Base-by-base conservation (phyloP, 2,329 filamentous ascomycete genomes). In the Talaromyces piceae region DNA sequence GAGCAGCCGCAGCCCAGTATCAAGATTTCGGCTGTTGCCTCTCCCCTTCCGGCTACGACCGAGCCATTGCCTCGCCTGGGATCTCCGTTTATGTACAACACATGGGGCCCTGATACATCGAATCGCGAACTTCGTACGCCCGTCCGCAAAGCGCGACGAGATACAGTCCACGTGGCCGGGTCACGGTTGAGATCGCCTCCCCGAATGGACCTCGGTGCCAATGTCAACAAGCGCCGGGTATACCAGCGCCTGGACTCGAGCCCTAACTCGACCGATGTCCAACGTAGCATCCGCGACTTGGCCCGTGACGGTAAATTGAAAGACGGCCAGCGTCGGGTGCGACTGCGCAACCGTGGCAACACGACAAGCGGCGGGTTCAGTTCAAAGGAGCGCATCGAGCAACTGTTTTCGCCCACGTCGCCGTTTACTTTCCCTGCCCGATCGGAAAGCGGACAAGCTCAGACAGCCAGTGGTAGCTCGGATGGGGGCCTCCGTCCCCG, bases 311-410 rank as follows among this genome's bases (percentile, higher is more conserved):
- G 67, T 44, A 68, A 67, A 52, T 53, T 67, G 22, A 64, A 64
- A 25, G 75, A 80, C 53, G 70, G 77, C 49, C 74, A 79, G 57
- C 76, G 78, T 50, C 76, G 79, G 26, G 74, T 82, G 9, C 78
- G 82, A 23, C 75, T 81, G 28, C 77, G 81, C 37, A 81, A 76
- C 58, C 78, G 82, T 41, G 81, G 81, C 50, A 82, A 81, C 59
- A 84, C 80, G 44, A 73, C 79, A 22, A 77, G 80, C 46, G 51
- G 51, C 37, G 78, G 80, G 48, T 75, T 80, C 53, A 73, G 72
- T 55, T 73, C 73, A 25, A 71, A 74, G 47, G 74, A 58, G 66
- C 72, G 76, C 48, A 69, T 83, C 28, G 71, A 78, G 41, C 73
- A 75, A 51, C 67, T 82, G 3, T 81, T 82, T 59, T 76, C 73